Evolutionary conservation across 2,329 filamentous ascomycete species (phyloP).

Genomic region (Tothia fuscella): DNA sequence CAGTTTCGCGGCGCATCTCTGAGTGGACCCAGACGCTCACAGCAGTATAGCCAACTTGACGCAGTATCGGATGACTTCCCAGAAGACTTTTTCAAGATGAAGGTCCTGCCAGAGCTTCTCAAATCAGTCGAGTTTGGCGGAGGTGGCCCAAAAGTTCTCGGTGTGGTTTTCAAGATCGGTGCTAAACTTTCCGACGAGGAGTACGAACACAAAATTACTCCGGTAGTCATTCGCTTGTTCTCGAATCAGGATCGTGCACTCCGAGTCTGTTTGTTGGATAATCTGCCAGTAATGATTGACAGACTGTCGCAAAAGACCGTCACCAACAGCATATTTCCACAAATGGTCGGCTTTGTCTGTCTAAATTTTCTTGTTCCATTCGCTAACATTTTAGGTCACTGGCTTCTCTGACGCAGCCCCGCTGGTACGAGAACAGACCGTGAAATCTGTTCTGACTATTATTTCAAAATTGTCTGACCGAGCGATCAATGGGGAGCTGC

Average conservation of each 20-base stretch:
- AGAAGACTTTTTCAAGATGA: slow-evolving; percentile 96
- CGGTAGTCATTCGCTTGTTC: slow-evolving; percentile 79
- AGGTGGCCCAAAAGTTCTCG: slow-evolving; percentile 82
- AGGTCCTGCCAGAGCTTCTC: slow-evolving; percentile 86
- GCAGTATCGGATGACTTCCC: slow-evolving; percentile 86
- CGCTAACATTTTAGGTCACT: slow-evolving; percentile 51
- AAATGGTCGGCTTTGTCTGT: slow-evolving; percentile 55
- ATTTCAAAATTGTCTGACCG: slow-evolving; percentile 85
- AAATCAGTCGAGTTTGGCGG: slow-evolving; percentile 98
- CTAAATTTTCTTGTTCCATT: not conserved
- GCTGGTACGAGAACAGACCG: slow-evolving; percentile 84
- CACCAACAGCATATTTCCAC: slow-evolving; percentile 93
- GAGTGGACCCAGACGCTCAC: not conserved
- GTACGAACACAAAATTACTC: slow-evolving; percentile 72
- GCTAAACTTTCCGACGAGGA: slow-evolving; percentile 80
- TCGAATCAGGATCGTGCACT: slow-evolving; percentile 84
- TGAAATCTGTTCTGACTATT: slow-evolving; percentile 83
- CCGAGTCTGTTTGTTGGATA: slow-evolving; percentile 81
- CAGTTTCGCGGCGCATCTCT: slow-evolving; percentile 11
- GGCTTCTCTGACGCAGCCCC: slow-evolving; percentile 89
- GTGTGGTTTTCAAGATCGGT: slow-evolving; percentile 81
- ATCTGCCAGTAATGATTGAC: slow-evolving; percentile 82
- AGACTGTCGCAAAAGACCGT: slow-evolving; percentile 77
- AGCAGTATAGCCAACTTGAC: slow-evolving; percentile 56
- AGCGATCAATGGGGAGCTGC: slow-evolving; percentile 82